A percentile compares a stretch with the other conserved stretches of the same genome.
phyloP scores from a whole-genome alignment of 345 rosid genomes.

The Boechera divaricarpa region DNA sequence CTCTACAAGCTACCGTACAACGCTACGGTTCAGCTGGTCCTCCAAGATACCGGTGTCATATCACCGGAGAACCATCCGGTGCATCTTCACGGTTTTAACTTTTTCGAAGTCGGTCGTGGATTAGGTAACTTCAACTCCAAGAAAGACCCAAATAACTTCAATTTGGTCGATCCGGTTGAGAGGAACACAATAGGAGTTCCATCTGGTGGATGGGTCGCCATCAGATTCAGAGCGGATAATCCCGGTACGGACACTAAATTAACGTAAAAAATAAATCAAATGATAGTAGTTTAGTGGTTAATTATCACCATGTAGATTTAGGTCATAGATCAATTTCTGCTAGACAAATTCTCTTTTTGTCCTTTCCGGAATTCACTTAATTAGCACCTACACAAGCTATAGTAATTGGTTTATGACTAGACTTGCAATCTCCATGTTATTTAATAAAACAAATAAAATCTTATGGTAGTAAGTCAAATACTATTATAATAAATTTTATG shows the following conservation, averaged over 20 bases:
- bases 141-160: conserved; percentile 66
- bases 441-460: not conserved
- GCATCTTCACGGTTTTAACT: conserved; percentile 91
- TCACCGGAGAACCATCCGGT: conserved; percentile 86
- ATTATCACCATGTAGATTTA: not conserved
- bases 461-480: conserved; percentile 2
- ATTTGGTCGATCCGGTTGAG: conserved; percentile 91
- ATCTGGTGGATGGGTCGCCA: conserved; percentile 91
- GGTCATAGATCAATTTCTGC: conserved; percentile 2
- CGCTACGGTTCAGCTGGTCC: conserved; percentile 75
- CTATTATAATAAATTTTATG: not conserved
- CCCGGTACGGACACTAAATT: conserved; percentile 60
- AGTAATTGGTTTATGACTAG: conserved; percentile 1
- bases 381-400: not conserved
- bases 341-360: not conserved
- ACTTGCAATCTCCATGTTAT: not conserved
- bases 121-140: conserved; percentile 73
- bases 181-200: conserved; percentile 94
- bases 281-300: conserved; percentile 4
- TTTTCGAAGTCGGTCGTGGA: conserved; percentile 78
- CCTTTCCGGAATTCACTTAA: not conserved
- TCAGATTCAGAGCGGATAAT: conserved; percentile 87
- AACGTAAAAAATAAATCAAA: not conserved
- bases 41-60: conserved; percentile 87
- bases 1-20: conserved; percentile 69